These are phyloP conservation scores for Castanea crenata DNA, from an alignment of 306 rosid species.

Conservation along the genomic window DNA sequence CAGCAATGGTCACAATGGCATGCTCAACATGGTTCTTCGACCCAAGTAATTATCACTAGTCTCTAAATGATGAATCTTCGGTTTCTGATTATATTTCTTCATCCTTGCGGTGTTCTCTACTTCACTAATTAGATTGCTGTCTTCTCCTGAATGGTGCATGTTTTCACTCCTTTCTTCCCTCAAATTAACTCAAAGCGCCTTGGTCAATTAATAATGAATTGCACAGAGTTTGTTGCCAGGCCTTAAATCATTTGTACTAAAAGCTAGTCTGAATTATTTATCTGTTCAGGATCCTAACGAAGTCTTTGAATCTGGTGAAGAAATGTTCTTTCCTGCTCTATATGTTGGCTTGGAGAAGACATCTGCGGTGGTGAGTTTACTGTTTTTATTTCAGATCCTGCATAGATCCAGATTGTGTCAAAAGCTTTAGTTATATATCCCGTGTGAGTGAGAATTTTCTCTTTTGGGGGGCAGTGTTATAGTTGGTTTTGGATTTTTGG, in stretches of 20 bases:
- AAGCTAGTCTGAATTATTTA: slow-evolving; percentile 14
- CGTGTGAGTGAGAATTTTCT: not conserved
- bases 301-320: slow-evolving; percentile 77
- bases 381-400: slow-evolving; percentile 16
- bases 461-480: not conserved
- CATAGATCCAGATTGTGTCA: slow-evolving; percentile 11
- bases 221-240: not conserved
- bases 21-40: slow-evolving; percentile 46
- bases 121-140: not conserved
- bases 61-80: not conserved
- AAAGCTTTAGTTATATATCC: slow-evolving; percentile 8
- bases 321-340: slow-evolving; percentile 87
- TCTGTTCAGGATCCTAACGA: slow-evolving; percentile 60
- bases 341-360: slow-evolving; percentile 59
- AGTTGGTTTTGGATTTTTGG: slow-evolving; percentile 3
- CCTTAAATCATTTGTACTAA: not conserved
- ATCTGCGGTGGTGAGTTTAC: slow-evolving; percentile 80
- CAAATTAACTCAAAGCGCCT: not conserved
- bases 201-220: not conserved
- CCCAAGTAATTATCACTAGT: slow-evolving; percentile 45
- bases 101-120: not conserved
- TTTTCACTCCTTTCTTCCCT: not conserved
- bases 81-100: slow-evolving; percentile 9
- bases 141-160: not conserved
- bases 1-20: slow-evolving; percentile 98